phyloP scores from a whole-genome alignment of 768 basidiomycete species.

The Boletus coccyginus region DNA sequence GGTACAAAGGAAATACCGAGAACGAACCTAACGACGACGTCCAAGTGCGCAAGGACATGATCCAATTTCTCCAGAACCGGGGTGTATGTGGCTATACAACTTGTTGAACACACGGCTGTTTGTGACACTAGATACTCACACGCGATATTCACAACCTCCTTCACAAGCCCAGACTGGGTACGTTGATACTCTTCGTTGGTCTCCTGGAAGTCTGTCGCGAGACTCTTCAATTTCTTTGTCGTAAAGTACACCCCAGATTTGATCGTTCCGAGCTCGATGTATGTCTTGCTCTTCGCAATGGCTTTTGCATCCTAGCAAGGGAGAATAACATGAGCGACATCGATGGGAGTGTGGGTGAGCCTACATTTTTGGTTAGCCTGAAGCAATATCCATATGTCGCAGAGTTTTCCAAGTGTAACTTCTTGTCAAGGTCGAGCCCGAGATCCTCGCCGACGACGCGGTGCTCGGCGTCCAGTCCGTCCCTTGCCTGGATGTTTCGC shows the following conservation, averaged over 20 bases:
- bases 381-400: conserved; percentile 90
- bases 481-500: conserved; percentile 48
- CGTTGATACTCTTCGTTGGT: conserved; percentile 65
- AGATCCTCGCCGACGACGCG: conserved; percentile 63
- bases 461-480: conserved; percentile 84
- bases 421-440: conserved; percentile 85
- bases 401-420: conserved; percentile 92
- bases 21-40: conserved; percentile 82
- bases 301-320: conserved; percentile 69
- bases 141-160: conserved; percentile 90
- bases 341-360: conserved; percentile 20
- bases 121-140: conserved; percentile 44
- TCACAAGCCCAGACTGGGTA: conserved; percentile 80
- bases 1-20: neutral
- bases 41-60: conserved; percentile 81
- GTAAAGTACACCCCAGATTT: conserved; percentile 91
- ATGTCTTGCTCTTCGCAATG: conserved; percentile 60
- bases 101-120: neutral
- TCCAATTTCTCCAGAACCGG: conserved; percentile 86
- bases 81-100: conserved; percentile 77
- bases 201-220: conserved; percentile 71
- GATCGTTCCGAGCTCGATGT: conserved; percentile 79
- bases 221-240: conserved; percentile 66
- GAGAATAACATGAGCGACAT: neutral
- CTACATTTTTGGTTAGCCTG: conserved; percentile 84